Conservation (phyloP, 1,284 basidiomycete genomes). For the Inonotus obliquus region DNA sequence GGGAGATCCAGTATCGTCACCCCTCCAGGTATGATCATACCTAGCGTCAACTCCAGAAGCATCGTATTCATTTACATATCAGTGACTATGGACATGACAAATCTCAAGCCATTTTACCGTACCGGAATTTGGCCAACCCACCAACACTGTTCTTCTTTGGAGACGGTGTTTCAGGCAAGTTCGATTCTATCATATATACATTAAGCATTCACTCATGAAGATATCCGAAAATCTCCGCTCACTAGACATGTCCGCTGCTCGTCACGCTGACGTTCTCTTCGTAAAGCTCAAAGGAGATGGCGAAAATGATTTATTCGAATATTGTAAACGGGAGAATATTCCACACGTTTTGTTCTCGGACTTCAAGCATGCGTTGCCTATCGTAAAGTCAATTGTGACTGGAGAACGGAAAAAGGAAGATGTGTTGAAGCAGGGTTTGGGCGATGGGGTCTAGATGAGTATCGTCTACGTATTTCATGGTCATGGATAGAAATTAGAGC, state of each 20-base stretch:
- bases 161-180: slow-evolving; percentile 83
- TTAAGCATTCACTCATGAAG: not conserved
- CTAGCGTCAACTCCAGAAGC: not conserved
- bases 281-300: slow-evolving; percentile 78
- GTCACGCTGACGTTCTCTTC: slow-evolving; percentile 86
- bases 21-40: slow-evolving; percentile 59
- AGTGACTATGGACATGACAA: slow-evolving; percentile 92
- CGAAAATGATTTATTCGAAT: slow-evolving; percentile 81
- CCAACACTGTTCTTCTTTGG: slow-evolving; percentile 93
- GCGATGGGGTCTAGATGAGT: not conserved
- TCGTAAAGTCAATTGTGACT: slow-evolving; percentile 63
- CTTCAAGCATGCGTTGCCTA: slow-evolving; percentile 54
- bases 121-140: slow-evolving; percentile 61
- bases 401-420: slow-evolving; percentile 35
- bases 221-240: not conserved
- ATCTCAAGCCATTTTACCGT: slow-evolving; percentile 85
- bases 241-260: slow-evolving; percentile 83
- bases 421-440: slow-evolving; percentile 26
- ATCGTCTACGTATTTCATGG: not conserved
- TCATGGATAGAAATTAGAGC: too few relatives aligned
- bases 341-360: slow-evolving; percentile 63
- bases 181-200: too few relatives aligned
- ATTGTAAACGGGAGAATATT: slow-evolving; percentile 68
- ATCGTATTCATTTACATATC: slow-evolving; percentile 25
- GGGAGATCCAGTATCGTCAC: slow-evolving; percentile 86